These are phyloP conservation scores for Umbelopsis sp. DNA, from an alignment of 371 early-diverging fungal genomes.

Conservation along the genomic window DNA sequence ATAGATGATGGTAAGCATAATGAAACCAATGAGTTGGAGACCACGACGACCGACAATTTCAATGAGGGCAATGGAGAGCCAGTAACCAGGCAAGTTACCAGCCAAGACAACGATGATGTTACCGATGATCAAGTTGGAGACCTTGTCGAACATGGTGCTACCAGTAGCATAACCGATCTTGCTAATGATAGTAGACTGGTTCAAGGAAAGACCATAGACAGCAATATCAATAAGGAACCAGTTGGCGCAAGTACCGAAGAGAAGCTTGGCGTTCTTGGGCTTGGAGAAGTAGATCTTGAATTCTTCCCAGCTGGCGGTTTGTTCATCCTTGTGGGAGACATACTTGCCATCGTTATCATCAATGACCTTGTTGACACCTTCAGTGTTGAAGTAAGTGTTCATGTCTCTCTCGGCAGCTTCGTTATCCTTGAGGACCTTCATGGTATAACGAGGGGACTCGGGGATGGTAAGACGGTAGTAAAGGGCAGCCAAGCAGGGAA, in stretches of 20 bases:
- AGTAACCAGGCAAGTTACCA: conserved; percentile 49
- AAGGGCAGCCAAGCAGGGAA: conserved; percentile 68
- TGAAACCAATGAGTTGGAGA: conserved; percentile 80
- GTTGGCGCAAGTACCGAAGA: conserved; percentile 66
- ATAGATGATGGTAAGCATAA: conserved; percentile 51
- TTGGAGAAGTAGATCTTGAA: conserved; percentile 64
- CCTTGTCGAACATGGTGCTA: conserved; percentile 34
- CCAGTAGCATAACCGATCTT: conserved; percentile 53
- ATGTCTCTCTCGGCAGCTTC: conserved; percentile 27
- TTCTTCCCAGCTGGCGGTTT: conserved; percentile 41
- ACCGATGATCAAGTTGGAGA: conserved; percentile 59
- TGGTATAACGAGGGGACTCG: conserved; percentile 84
- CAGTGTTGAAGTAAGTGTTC: conserved; percentile 28
- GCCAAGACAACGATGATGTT: conserved; percentile 52
- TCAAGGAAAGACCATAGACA: conserved; percentile 76
- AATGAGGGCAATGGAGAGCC: conserved; percentile 80
- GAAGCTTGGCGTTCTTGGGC: conserved; percentile 64
- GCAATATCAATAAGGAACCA: conserved; percentile 81
- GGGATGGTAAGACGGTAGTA: conserved; percentile 87
- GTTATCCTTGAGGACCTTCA: conserved; percentile 65
- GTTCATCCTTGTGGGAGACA: conserved; percentile 22
- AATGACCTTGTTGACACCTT: conserved; percentile 61
- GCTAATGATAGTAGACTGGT: conserved; percentile 62
- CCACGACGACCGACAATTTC: conserved; percentile 83
- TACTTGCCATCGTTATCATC: conserved; percentile 53